Percentiles rank a stretch among this genome's conserved stretches.
Conservation (phyloP, 768 basidiomycete species). For the Albatrellus ellisii region DNA sequence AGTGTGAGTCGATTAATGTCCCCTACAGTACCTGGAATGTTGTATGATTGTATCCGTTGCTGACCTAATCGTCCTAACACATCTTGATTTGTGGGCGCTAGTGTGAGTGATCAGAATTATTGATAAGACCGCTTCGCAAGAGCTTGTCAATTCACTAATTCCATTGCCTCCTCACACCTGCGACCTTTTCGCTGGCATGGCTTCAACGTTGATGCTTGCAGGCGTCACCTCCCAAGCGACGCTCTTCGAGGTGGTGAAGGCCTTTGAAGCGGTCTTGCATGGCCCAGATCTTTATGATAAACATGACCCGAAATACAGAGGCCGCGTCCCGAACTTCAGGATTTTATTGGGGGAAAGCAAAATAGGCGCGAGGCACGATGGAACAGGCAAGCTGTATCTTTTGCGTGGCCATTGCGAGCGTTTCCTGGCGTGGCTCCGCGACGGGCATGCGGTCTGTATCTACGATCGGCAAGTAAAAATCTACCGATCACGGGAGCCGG, state of each 20-base stretch:
- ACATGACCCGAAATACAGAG: conserved; percentile 17
- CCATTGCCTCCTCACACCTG: too few species aligned
- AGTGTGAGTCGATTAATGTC: too few species aligned
- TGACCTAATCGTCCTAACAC: too few species aligned
- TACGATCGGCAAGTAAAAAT: conserved; percentile 3
- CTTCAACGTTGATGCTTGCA: too few species aligned
- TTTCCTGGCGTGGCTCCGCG: conserved; percentile 32
- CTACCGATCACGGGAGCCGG: conserved; percentile 1
- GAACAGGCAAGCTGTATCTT: conserved; percentile 26
- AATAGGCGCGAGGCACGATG: conserved; percentile 39
- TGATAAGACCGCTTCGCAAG: too few species aligned
- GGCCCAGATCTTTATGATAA: conserved; percentile 30
- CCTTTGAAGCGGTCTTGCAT: conserved; percentile 45
- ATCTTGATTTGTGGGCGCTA: too few species aligned
- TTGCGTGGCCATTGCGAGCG: conserved; percentile 25
- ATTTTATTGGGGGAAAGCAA: conserved; percentile 38
- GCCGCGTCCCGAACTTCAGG: conserved; percentile 39
- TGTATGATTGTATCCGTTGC: too few species aligned
- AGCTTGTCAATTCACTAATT: too few species aligned
- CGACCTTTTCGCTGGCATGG: too few species aligned
- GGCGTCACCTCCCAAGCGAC: conserved; percentile 26
- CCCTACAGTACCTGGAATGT: too few species aligned
- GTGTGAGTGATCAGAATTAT: too few species aligned
- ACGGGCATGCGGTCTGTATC: conserved; percentile 12
- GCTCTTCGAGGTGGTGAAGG: conserved; percentile 42